Evolutionary conservation across 192 early-diverging fungal genomes (phyloP), one percentile per base, ranked within the genome.

Genomic region (Gaertneriomyces semiglobifer): DNA sequence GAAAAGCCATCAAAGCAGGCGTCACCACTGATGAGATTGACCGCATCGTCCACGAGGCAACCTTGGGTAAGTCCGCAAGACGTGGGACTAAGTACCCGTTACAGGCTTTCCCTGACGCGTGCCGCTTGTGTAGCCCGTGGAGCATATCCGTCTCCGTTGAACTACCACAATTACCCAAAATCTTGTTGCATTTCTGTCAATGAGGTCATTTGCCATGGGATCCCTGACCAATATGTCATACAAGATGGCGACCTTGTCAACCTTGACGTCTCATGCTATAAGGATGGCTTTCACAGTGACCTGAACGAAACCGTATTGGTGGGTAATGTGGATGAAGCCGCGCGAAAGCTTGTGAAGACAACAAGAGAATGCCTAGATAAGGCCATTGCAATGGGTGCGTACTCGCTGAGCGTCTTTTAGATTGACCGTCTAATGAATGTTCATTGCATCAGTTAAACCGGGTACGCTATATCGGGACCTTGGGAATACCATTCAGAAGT

Each of bases 171-270:
- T 43, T 99, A 96, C 76, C 95, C 95, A 12, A 98, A 98, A 77
- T 95, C 94, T 44, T 86, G 88, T 73, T 99, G 97, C 81, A 95
- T 89, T 62, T 86, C 84, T 39, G 84, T 92, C 48, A 92, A 92
- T 73, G 89, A 92, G 76, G 94, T 96, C 18, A 93, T 99, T 64
- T 99, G 97, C 75, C 97, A 99, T 68, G 95, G 94, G 16, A 94
- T 99, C 58, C 97, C 97, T 12, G 97, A 99, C 81, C 84, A 87
- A 64, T 94, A 95, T 66, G 84, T 86, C 46, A 79, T 99, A 10
- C 79, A 89, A 72, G 94, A 99, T 65, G 97, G 97, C 43, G 97
- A 99, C 75, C 93, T 99, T 63, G 60, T 94, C 66, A 99, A 99
- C 74, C 74, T 99, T 52, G 97, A 99, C 76, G 86, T 99, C 20